Evolutionary conservation across 2,329 filamentous ascomycete genomes (phyloP), one percentile per base, ranked within the genome.

Genomic region (Colletotrichum magnum): DNA sequence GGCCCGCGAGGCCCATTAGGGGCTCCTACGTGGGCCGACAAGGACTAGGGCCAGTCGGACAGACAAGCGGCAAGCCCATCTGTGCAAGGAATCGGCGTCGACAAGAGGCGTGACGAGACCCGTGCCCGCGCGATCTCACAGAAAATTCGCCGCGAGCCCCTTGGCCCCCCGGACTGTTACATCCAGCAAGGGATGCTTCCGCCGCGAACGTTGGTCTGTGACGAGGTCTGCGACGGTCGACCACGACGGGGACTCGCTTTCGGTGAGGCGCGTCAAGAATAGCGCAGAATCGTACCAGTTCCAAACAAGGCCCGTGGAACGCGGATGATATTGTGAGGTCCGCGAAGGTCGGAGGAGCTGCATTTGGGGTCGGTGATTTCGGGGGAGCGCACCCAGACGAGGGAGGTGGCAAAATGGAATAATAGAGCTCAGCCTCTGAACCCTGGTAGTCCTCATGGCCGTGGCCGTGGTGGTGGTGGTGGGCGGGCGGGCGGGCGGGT

Each of bases 91-190:
- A 64, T 39, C 57, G 57, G 53, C 58, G 39, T 65, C 69, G 50
- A 70, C 45, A 26, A 64, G 65, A 70, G 58, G 52, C 36, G 41
- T 58, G 52, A 58, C 52, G 58, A 52, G 58, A 36, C 64, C 64
- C 64, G 60, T 60, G 65, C 58, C 48, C 51, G 64, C 64, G 61
- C 64, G 70, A 71, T 71, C 64, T 71, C 58, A 59, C 68, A 64
- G 53, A 58, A 70, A 72, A 72, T 67, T 71, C 68, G 68, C 64
- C 70, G 70, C 48, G 52, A 63, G 50, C 58, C 63, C 64, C 64
- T 45, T 68, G 52, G 45, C 41, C 41, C 58, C 68, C 68, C 52
- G 48, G 65, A 71, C 26, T 16, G 66, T 71, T 71, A 69, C 69
- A 71, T 69, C 41, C 48, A 69, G 50, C 54, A 69, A 65, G 69